Evolutionary conservation across 2,329 filamentous ascomycete species (phyloP).

Genomic region (Chalaropsis thielavioides): DNA sequence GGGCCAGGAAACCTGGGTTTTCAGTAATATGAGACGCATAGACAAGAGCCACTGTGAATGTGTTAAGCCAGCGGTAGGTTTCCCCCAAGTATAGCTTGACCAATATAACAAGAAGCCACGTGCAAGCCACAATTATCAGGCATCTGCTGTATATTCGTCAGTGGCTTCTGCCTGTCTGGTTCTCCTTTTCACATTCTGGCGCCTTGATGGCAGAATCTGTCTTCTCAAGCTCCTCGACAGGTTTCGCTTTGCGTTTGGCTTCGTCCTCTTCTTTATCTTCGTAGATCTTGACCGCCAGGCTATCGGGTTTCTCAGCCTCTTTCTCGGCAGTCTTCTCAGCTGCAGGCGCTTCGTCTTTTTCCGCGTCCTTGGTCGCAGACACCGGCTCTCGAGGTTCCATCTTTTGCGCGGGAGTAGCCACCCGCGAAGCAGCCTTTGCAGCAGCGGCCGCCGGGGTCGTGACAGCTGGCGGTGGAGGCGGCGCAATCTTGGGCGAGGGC

Average conservation of each 20-base stretch:
- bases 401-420: constrained; percentile 8
- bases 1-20: not conserved
- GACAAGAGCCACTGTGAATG: not conserved
- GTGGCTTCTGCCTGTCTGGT: not conserved
- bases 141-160: not conserved
- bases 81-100: not conserved
- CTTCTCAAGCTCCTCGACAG: not conserved
- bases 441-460: constrained; percentile 15
- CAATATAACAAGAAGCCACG: not conserved
- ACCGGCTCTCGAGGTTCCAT: not conserved
- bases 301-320: constrained; percentile 11
- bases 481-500: constrained; percentile 22
- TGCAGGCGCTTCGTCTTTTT: constrained; percentile 14
- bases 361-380: constrained; percentile 15
- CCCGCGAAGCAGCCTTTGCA: constrained; percentile 17
- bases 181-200: constrained; percentile 11
- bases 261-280: constrained; percentile 14
- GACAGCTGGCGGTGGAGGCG: constrained; percentile 15
- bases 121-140: not conserved
- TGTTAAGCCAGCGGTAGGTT: not conserved
- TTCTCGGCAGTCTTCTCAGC: constrained; percentile 18
- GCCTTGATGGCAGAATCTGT: not conserved
- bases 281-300: not conserved
- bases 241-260: constrained; percentile 8
- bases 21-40: not conserved